Percentiles rank a stretch among this genome's conserved stretches.
phyloP scores from a whole-genome alignment of 1,139 yeast genomes.

The Kodamaea sp. region DNA sequence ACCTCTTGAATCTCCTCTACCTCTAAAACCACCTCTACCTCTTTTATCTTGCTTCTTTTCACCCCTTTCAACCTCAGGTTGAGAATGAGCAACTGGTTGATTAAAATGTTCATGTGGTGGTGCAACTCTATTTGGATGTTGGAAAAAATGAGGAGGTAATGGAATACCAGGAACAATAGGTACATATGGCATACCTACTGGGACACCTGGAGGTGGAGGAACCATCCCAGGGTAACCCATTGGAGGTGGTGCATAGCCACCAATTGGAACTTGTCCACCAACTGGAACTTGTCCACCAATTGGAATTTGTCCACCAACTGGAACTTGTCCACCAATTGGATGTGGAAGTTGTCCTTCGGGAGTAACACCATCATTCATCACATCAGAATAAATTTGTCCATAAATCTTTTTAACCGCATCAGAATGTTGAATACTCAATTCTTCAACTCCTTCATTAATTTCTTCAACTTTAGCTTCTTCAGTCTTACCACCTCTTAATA shows the following conservation, averaged over 20 bases:
- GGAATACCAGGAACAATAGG: conserved; percentile 28
- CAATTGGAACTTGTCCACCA: conserved; percentile 13
- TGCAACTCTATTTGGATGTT: conserved; percentile 13
- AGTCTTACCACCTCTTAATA: conserved; percentile 25
- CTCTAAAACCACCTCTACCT: conserved; percentile 16
- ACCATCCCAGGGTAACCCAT: conserved; percentile 1
- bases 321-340: conserved; percentile 8
- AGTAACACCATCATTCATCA: conserved; percentile 37
- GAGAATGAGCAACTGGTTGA: conserved; percentile 2
- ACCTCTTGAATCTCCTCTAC: conserved; percentile 10
- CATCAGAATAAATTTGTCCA: conserved; percentile 45
- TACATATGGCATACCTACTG: conserved; percentile 15
- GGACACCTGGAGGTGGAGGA: conserved; percentile 17
- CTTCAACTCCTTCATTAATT: no score
- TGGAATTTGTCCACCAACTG: conserved; percentile 12
- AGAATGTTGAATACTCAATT: conserved; percentile 8
- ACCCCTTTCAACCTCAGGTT: conserved; percentile 14
- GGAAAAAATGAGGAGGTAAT: conserved; percentile 35
- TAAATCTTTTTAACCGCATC: conserved; percentile 47
- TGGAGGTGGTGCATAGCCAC: conserved; percentile 7
- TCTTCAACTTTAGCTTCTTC: conserved; percentile 23
- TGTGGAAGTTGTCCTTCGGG: conserved; percentile 9
- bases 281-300: conserved; percentile 13
- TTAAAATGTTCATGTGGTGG: conserved; percentile 7
- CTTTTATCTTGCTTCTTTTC: conserved; percentile 21